Evolutionary conservation across 202 grass and related monocot species (phyloP).

Genomic region (Zoysia matrella): DNA sequence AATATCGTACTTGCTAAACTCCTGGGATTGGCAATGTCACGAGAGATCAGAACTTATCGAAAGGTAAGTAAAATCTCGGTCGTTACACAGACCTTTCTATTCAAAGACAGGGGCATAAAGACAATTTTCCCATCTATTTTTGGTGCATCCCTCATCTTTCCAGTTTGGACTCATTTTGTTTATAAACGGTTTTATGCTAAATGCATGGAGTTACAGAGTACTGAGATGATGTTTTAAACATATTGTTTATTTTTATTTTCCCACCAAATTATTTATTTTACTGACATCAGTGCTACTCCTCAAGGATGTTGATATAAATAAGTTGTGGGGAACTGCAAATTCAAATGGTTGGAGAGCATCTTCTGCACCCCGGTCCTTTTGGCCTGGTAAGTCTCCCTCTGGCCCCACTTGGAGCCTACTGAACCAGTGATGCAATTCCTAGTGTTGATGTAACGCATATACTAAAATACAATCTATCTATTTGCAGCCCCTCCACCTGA

Average conservation of each 20-base stretch:
- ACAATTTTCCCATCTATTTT: background rate
- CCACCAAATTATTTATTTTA: slow-evolving; percentile 30
- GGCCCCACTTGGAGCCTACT: slow-evolving; percentile 20
- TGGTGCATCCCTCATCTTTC: background rate
- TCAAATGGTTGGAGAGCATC: slow-evolving; percentile 92
- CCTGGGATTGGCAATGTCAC: no score
- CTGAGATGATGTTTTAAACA: background rate
- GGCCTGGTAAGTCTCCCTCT: slow-evolving; percentile 68
- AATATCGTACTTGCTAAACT: no score
- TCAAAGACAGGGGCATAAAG: no score
- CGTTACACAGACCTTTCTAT: no score
- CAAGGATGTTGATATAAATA: slow-evolving; percentile 86
- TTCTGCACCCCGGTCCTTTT: slow-evolving; percentile 85
- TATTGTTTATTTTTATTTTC: slow-evolving; percentile 24
- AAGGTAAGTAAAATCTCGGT: no score
- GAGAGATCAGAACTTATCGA: no score
- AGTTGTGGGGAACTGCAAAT: slow-evolving; percentile 83
- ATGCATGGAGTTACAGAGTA: background rate
- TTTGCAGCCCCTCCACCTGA: slow-evolving; percentile 80
- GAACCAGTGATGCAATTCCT: background rate
- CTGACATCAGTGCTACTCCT: slow-evolving; percentile 44
- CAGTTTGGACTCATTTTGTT: background rate
- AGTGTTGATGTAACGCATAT: slow-evolving; percentile 32
- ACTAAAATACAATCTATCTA: slow-evolving; percentile 38
- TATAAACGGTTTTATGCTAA: slow-evolving; percentile 6